Evolutionary conservation across 2,329 filamentous ascomycete species (phyloP), one percentile per base, ranked within the genome.

Genomic region (Coleophoma crateriformis): DNA sequence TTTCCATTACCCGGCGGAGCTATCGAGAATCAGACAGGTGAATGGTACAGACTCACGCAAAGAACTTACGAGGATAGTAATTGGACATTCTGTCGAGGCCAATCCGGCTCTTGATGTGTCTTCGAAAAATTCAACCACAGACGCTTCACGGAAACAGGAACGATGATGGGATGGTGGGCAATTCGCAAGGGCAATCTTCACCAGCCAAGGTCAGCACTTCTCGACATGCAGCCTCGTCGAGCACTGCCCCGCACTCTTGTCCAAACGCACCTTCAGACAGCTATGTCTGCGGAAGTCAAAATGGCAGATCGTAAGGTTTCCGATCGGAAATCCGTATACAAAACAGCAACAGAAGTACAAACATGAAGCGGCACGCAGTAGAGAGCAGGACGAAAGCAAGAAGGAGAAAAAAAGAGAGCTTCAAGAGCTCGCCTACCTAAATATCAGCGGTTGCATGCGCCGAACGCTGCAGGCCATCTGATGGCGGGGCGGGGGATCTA

Each of bases 1-100:
- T 57, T 59, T 17, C 55, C 58, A 49, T 48, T 48, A 32, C 56
- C 57, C 32, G 61, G 62, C 51, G 62, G 60, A 58, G 62, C 62
- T 65, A 38, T 44, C 20, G 17, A 46, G 39, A 48, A 44, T 61
- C 54, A 64, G 54, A 46, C 27, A 27, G 51, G 35, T 27, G n/a
- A 20, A 33, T n/a, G 22, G 41, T 22, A 38, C 41, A 47, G 53
- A 51, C 42, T 48, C 49, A 33, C 33, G n/a, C 35, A 27, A 27
- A 27, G 27, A 32, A 61, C 64, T 55, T 53, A 67, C 64, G 64
- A 59, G 64, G 64, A 58, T 65, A 66, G 43, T 63, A 64, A 33
- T 54, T 53, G 22, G 61, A 63, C 60, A 64, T 64, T 34, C 41
- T 54, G 47, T 49, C 10, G 45, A 38, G 41, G 12, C 17, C 22